Base-by-base conservation (phyloP, 108 stramenopile species). In the Cyclostephanos invisitatus region DNA sequence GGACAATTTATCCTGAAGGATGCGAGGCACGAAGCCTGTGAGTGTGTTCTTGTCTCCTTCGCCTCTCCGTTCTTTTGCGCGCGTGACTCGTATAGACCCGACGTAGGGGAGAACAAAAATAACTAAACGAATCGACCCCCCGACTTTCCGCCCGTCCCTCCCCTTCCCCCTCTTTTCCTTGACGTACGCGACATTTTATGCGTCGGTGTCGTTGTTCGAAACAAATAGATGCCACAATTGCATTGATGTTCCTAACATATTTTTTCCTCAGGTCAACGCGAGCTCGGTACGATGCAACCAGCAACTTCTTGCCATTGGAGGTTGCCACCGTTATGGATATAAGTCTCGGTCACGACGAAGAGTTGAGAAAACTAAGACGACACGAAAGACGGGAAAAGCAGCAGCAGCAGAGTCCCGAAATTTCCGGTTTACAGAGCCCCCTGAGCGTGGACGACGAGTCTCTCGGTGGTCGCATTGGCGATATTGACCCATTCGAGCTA, bases 321-420 rank as follows among this genome's bases (percentile, higher is more conserved):
- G 90, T 96, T 14, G 94, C 94, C 12, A 91, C 94, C 0, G 85
- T 96, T 22, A 96, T 96, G 94, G 94, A 96, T 64, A 96, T 93
- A 37, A 87, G 76, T 53, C 48, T 96, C 29, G 78, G 78, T 2
- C 85, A 90, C 50, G 91, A 93, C 46, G 86, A 89, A 62, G 89
- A 89, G 49, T 77, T 86, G 14, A 73, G 54, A 47, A 64, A 76
- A 46, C 54, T 58, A 3, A 28, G 74, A 7, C 37, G 22, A 36
- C 21, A 65, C 9, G 66, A 62, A 37, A 71, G 47, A 59, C 75
- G 27, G 42, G 44, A 64, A 46, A 77, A 71, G 40, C 63, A 79
- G 10, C 64, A 66, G 44, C 55, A 47, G 40, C 47, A 61, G 38
- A 61, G 60, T n/a, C 60, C 60, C 18, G 60, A 61, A 61, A 36